Percentiles rank a stretch among this genome's conserved stretches.
Conservation (phyloP, 257 asterid species). For the Jacaranda mimosifolia region DNA sequence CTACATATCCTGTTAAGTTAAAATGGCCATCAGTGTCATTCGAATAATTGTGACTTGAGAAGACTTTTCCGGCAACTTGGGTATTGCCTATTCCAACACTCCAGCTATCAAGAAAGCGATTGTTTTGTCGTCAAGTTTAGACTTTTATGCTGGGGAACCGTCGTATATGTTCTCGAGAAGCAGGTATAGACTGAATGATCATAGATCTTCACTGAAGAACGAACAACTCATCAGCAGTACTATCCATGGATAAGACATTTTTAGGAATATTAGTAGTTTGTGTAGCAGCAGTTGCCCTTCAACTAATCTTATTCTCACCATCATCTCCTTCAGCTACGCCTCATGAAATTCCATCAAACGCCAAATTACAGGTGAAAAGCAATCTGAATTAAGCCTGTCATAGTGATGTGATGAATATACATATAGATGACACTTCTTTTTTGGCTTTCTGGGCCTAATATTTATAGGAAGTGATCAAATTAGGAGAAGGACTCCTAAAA, state of each 20-base stretch:
- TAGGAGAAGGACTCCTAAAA: conserved; percentile 69
- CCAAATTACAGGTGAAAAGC: conserved; percentile 58
- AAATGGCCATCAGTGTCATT: no score
- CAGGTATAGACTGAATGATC: no score
- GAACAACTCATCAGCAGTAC: no score
- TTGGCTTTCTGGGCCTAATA: background rate
- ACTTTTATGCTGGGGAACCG: no score
- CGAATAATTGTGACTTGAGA: no score
- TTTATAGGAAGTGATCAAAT: conserved; percentile 58
- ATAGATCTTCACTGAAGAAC: no score
- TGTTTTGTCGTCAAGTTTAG: no score
- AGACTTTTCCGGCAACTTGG: no score
- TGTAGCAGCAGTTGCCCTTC: conserved; percentile 49
- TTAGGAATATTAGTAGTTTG: conserved; percentile 44
- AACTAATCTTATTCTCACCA: conserved; percentile 47
- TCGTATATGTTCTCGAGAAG: no score
- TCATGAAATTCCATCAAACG: conserved; percentile 44
- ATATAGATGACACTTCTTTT: background rate
- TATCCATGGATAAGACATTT: conserved; percentile 33
- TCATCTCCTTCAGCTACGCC: conserved; percentile 38
- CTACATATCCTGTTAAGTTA: no score
- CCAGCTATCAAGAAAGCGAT: no score
- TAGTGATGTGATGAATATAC: background rate
- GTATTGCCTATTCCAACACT: no score
- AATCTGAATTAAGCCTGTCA: background rate